Conservation (phyloP, 352 stramenopile genomes). For the Globisporangium cystogenes region DNA sequence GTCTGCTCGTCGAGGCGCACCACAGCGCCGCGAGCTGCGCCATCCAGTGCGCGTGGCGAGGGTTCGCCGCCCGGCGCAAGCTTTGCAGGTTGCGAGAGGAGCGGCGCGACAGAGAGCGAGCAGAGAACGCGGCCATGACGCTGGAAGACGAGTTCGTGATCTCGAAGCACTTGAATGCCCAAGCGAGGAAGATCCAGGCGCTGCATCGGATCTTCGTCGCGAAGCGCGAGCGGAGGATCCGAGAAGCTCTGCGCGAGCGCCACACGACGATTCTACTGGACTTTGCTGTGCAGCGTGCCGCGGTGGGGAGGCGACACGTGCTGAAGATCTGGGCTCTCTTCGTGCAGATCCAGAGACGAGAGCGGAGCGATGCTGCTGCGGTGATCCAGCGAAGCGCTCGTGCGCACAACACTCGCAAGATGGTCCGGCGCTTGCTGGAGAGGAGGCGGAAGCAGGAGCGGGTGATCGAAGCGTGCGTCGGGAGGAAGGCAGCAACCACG, state of each 20-base stretch:
- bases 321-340: slow-evolving; percentile 37
- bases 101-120: slow-evolving; percentile 25
- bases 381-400: slow-evolving; percentile 38
- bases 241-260: slow-evolving; percentile 27
- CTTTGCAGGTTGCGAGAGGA: slow-evolving; percentile 18
- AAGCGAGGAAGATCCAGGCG: slow-evolving; percentile 44
- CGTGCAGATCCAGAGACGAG: slow-evolving; percentile 22
- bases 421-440: slow-evolving; percentile 31
- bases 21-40: slow-evolving; percentile 19
- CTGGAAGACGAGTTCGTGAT: slow-evolving; percentile 39
- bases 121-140: slow-evolving; percentile 32
- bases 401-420: slow-evolving; percentile 23
- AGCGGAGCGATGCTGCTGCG: slow-evolving; percentile 22
- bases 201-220: slow-evolving; percentile 33
- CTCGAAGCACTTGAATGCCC: slow-evolving; percentile 25
- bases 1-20: slow-evolving; percentile 23
- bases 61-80: slow-evolving; percentile 17
- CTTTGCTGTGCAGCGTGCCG: slow-evolving; percentile 27
- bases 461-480: slow-evolving; percentile 34
- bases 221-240: slow-evolving; percentile 27
- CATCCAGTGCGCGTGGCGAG: slow-evolving; percentile 49
- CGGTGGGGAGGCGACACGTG: slow-evolving; percentile 18
- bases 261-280: slow-evolving; percentile 30
- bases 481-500: slow-evolving; percentile 15
- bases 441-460: slow-evolving; percentile 28